Percentiles rank a stretch among this genome's conserved stretches.
Evolutionary conservation across 257 asterid genomes (phyloP).

Genomic region (Marsdenia floribunda): DNA sequence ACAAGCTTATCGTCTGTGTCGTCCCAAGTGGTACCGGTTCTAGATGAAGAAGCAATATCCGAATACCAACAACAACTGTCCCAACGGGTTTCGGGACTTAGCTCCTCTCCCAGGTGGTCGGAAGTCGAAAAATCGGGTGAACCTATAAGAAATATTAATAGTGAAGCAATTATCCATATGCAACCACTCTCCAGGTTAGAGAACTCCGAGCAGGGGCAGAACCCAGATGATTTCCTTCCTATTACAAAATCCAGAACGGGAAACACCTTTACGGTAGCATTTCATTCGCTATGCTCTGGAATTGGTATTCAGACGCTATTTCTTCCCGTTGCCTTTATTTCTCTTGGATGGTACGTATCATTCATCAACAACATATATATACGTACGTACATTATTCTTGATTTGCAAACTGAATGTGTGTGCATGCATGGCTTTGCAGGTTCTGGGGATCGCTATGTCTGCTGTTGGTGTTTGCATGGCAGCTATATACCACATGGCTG

Average conservation of each 20-base stretch:
- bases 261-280: conserved; percentile 27
- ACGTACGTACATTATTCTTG: too few relatives aligned
- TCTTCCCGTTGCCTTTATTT: conserved; percentile 54
- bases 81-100: conserved; percentile 2
- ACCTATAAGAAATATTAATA: neutral
- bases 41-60: neutral
- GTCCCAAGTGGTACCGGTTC: conserved; percentile 25
- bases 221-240: conserved; percentile 3
- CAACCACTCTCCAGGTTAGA: neutral
- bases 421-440: neutral
- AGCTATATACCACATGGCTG: conserved; percentile 9
- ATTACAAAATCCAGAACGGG: conserved; percentile 6
- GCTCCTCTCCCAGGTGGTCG: too few relatives aligned
- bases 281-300: conserved; percentile 47
- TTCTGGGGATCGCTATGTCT: conserved; percentile 3
- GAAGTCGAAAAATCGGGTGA: neutral
- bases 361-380: too few relatives aligned
- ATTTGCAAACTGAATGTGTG: too few relatives aligned
- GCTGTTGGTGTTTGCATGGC: conserved; percentile 1
- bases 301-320: conserved; percentile 50
- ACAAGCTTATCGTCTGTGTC: conserved; percentile 19
- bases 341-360: conserved; percentile 63
- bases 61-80: neutral
- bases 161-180: neutral
- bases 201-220: neutral